Evolutionary conservation across 2,329 filamentous ascomycete species (phyloP).

Genomic region (Penicillium sp.): DNA sequence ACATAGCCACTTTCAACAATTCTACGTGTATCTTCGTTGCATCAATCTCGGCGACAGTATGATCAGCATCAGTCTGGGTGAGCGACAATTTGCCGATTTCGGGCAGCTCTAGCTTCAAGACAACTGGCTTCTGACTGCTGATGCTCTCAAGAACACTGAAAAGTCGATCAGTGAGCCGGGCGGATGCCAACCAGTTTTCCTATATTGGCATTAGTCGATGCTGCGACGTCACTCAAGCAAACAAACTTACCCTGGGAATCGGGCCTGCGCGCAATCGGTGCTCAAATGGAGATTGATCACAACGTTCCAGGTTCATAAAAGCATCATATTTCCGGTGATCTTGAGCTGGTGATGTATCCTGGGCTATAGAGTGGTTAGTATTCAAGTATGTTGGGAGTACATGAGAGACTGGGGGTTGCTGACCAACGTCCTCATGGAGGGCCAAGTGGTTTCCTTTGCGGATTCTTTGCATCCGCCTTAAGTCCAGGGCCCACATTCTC

Average conservation of each 20-base stretch:
- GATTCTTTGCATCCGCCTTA: constrained; percentile 41
- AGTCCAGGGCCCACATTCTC: constrained; percentile 44
- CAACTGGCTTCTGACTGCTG: constrained; percentile 32
- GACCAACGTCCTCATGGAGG: constrained; percentile 40
- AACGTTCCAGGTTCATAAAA: constrained; percentile 43
- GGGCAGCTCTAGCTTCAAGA: constrained; percentile 28
- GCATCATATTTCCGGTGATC: constrained; percentile 41
- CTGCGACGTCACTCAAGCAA: background rate
- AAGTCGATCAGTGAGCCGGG: constrained; percentile 35
- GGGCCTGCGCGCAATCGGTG: constrained; percentile 40
- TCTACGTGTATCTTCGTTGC: constrained; percentile 33
- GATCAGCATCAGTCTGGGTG: constrained; percentile 29
- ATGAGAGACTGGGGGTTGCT: constrained; percentile 12
- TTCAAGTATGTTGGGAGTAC: background rate
- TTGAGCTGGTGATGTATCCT: constrained; percentile 25
- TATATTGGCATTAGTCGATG: constrained; percentile 25
- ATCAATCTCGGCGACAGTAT: constrained; percentile 38
- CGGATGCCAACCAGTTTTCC: constrained; percentile 38
- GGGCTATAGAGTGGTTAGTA: constrained; percentile 25
- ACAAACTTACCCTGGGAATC: constrained; percentile 34
- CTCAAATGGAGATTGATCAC: constrained; percentile 36
- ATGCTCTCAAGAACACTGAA: constrained; percentile 36
- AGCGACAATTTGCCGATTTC: constrained; percentile 26
- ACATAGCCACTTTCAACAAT: constrained; percentile 34
- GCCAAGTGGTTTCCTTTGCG: constrained; percentile 37